Conservation (phyloP, 768 basidiomycete genomes). For the Rhizopogon roseolus region DNA sequence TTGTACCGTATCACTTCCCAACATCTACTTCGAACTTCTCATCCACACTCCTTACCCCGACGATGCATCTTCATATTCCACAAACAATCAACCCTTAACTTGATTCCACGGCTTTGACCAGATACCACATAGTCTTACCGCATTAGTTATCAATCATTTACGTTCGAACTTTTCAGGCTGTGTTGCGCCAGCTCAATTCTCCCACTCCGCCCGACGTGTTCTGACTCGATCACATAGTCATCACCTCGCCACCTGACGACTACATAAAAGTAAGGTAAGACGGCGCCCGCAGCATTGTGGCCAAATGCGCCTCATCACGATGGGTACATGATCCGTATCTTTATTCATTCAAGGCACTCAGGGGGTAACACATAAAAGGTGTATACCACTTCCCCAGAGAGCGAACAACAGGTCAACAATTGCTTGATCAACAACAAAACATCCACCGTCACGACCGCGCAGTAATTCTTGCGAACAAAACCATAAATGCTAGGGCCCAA, state of each 20-base stretch:
- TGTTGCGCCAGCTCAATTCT: not conserved
- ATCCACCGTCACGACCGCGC: conserved; percentile 5
- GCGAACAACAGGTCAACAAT: not conserved
- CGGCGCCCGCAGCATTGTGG: not conserved
- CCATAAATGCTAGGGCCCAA: conserved; percentile 73
- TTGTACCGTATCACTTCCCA: not conserved
- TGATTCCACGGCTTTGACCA: too few relatives aligned
- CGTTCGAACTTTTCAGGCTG: too few relatives aligned
- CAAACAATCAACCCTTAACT: not conserved
- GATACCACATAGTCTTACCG: too few relatives aligned
- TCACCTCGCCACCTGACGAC: not conserved
- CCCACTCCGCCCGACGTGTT: too few relatives aligned
- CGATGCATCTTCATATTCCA: not conserved
- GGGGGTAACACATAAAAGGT: not conserved
- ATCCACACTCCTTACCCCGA: not conserved
- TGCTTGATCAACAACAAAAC: not conserved
- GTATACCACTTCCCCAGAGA: not conserved
- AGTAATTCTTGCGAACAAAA: conserved; percentile 36
- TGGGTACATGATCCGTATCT: not conserved
- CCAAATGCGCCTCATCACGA: not conserved
- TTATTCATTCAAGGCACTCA: not conserved
- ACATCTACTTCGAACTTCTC: not conserved
- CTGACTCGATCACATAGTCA: not conserved
- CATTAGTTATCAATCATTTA: too few relatives aligned
- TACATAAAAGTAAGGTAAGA: not conserved